phyloP scores from a whole-genome alignment of 768 basidiomycete species.

The Agrocybe praecox region DNA sequence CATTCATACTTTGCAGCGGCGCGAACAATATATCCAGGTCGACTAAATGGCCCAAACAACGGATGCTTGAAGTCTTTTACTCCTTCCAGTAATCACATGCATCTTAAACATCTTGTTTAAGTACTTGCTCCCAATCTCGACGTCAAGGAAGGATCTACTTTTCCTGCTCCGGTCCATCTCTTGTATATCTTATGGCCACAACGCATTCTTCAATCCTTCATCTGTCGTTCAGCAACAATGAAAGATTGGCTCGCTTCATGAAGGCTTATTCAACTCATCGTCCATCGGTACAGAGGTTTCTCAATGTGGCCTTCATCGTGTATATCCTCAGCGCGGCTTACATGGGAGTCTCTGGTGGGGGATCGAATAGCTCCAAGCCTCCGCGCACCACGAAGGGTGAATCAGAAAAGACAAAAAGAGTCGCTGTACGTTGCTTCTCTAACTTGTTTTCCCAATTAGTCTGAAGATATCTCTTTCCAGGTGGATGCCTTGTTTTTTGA shows the following conservation, averaged over 20 bases:
- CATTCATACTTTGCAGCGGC: too few species aligned
- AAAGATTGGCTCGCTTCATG: constrained; percentile 44
- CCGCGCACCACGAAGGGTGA: constrained; percentile 33
- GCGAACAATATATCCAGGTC: too few species aligned
- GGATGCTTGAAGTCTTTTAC: too few species aligned
- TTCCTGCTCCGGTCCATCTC: background rate
- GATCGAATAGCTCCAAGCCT: constrained; percentile 21
- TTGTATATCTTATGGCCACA: constrained; percentile 27
- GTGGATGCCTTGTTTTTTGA: constrained; percentile 93
- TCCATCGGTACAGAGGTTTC: constrained; percentile 68
- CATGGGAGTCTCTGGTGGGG: constrained; percentile 50
- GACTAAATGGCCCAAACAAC: too few species aligned
- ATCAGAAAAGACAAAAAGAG: constrained; percentile 43
- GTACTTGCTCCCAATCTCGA: background rate
- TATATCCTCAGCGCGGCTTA: constrained; percentile 73
- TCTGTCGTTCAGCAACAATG: constrained; percentile 29
- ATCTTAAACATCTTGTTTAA: background rate
- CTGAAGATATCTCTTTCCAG: constrained; percentile 34
- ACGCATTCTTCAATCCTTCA: constrained; percentile 29
- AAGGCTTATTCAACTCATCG: constrained; percentile 65
- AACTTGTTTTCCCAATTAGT: background rate
- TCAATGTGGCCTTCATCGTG: constrained; percentile 70
- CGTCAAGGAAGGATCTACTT: background rate
- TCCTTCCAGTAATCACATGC: constrained; percentile 15
- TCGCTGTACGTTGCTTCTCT: constrained; percentile 56